A percentile compares a stretch with the other conserved stretches of the same genome.
phyloP scores from a whole-genome alignment of 2,329 filamentous ascomycete species.

The Trichophyton mentagrophytes region DNA sequence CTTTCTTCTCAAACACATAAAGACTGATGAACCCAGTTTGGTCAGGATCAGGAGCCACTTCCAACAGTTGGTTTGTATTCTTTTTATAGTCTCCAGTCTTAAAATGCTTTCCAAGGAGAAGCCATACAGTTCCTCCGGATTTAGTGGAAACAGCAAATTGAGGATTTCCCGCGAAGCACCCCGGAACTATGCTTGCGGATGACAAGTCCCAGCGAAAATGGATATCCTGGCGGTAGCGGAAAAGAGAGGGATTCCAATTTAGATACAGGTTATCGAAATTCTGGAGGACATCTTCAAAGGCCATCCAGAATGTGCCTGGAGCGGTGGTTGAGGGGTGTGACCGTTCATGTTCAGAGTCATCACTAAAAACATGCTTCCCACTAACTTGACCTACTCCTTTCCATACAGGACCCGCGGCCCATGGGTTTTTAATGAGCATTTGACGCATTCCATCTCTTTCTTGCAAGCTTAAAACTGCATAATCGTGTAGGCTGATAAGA shows the following conservation, averaged over 20 bases:
- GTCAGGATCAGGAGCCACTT: conserved; percentile 33
- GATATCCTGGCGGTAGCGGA: conserved; percentile 68
- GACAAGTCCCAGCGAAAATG: conserved; percentile 75
- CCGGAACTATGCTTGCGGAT: conserved; percentile 45
- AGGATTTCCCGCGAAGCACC: conserved; percentile 57
- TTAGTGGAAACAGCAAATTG: conserved; percentile 46
- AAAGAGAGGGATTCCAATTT: conserved; percentile 89
- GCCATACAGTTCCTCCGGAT: conserved; percentile 56
- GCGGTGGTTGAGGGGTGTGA: conserved; percentile 20
- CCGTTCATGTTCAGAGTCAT: conserved; percentile 10
- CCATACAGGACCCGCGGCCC: conserved; percentile 55
- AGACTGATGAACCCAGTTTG: conserved; percentile 75
- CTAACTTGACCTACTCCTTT: conserved; percentile 16
- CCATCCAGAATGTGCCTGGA: conserved; percentile 88
- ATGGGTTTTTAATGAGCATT: conserved; percentile 87
- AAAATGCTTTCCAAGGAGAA: conserved; percentile 79
- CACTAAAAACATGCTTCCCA: conserved; percentile 8
- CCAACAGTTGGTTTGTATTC: conserved; percentile 11
- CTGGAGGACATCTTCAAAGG: conserved; percentile 72
- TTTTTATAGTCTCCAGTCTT: conserved; percentile 47
- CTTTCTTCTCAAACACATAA: conserved; percentile 61
- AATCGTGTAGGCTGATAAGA: conserved; percentile 82
- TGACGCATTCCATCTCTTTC: conserved; percentile 50
- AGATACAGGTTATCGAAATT: conserved; percentile 93
- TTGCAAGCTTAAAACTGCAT: conserved; percentile 72